Conservation (phyloP, 176 grass and related monocot species). For the Oryza longistaminata region DNA sequence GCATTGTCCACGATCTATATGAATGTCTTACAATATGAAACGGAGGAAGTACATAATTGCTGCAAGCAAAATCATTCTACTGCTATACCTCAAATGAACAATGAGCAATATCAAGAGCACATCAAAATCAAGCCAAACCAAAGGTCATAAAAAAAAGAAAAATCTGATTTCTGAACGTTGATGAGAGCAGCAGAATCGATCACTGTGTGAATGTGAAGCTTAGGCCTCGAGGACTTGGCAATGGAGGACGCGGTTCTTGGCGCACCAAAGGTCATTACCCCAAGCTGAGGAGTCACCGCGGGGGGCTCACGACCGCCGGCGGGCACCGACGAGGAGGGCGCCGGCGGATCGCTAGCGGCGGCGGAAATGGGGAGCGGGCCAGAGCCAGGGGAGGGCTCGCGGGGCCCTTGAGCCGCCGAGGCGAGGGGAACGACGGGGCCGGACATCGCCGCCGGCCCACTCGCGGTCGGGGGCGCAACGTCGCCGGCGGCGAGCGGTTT, state of each 20-base stretch:
- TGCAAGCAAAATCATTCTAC: not conserved
- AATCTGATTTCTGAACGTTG: not conserved
- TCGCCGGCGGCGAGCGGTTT: not conserved
- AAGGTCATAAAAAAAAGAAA: too few species aligned
- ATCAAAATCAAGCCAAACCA: not conserved
- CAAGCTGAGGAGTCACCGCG: not conserved
- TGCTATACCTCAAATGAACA: not conserved
- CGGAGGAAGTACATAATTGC: too few species aligned
- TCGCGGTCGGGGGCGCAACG: not conserved
- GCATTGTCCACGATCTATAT: too few species aligned
- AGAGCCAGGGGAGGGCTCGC: not conserved
- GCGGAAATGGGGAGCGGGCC: not conserved
- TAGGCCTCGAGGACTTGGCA: slow-evolving; percentile 86
- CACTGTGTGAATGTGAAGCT: not conserved
- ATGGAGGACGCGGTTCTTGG: slow-evolving; percentile 62
- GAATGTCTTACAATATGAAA: too few species aligned
- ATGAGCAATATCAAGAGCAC: not conserved
- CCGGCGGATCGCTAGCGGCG: not conserved
- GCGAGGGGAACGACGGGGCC: not conserved
- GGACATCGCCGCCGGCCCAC: not conserved
- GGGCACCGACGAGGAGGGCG: not conserved
- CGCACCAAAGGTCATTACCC: not conserved
- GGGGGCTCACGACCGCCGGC: not conserved
- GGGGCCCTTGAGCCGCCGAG: not conserved
- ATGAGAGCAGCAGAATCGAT: not conserved